These are phyloP conservation scores for Colletotrichum siamense DNA, from an alignment of 2,329 filamentous ascomycete species.

Conservation along the genomic window DNA sequence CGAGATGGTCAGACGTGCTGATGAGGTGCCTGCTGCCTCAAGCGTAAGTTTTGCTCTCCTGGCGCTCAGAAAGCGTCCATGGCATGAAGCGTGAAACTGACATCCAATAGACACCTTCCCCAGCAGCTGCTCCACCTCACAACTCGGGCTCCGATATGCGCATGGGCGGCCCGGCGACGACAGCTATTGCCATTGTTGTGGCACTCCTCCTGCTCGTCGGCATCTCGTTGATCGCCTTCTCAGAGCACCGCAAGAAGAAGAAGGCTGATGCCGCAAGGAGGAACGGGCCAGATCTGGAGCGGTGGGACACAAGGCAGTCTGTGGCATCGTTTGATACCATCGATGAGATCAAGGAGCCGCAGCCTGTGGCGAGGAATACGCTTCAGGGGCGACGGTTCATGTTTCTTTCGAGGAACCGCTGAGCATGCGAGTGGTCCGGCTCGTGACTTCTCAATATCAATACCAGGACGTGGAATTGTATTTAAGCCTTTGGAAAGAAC, in stretches of 20 bases:
- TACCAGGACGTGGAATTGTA: too few species aligned
- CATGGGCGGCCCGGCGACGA: not conserved
- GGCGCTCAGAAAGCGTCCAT: accelerated
- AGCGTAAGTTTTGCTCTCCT: not conserved
- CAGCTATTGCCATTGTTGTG: not conserved
- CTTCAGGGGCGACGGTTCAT: not conserved
- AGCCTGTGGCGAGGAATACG: not conserved
- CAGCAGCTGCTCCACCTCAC: not conserved
- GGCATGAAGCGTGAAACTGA: not conserved
- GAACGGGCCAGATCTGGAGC: not conserved
- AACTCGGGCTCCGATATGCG: not conserved
- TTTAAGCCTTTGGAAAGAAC: too few species aligned
- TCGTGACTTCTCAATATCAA: too few species aligned
- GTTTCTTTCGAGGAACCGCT: not conserved
- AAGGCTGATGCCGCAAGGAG: not conserved
- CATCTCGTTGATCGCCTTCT: not conserved
- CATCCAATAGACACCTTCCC: not conserved
- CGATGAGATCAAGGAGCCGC: not conserved
- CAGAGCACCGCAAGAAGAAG: constrained; percentile 4
- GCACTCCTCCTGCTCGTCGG: not conserved
- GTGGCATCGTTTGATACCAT: not conserved
- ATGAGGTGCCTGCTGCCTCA: not conserved
- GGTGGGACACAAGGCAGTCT: not conserved
- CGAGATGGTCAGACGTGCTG: not conserved
- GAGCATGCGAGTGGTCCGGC: too few species aligned